Conservation (phyloP, 257 asterid genomes). For the Handroanthus guayacan region DNA sequence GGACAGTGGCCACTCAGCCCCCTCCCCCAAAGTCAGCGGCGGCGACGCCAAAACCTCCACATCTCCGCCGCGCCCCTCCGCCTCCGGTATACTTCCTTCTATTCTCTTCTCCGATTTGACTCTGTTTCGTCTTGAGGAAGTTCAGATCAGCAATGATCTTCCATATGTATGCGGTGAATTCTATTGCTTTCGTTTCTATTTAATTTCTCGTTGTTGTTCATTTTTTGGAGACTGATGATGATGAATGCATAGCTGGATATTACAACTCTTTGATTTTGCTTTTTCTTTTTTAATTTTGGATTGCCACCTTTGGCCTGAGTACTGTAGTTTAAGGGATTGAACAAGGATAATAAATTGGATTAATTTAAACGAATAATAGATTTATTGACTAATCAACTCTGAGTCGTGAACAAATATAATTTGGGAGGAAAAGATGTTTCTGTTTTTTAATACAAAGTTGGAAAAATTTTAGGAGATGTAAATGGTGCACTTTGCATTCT, state of each 20-base stretch:
- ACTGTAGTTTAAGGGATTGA: constrained; percentile 4
- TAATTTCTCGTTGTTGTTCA: not conserved
- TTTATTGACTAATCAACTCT: not conserved
- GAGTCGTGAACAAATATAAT: not conserved
- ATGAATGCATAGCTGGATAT: constrained; percentile 26
- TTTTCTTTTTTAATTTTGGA: not conserved
- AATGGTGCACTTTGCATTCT: not conserved
- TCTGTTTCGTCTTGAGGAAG: constrained; percentile 2
- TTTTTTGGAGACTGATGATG: not conserved
- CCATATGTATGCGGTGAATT: constrained; percentile 24
- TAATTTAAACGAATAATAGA: too few relatives aligned
- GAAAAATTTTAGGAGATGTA: constrained; percentile 15
- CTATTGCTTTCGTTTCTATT: not conserved
- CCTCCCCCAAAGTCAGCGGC: constrained; percentile 51
- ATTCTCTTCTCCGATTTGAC: constrained; percentile 28
- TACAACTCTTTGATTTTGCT: not conserved
- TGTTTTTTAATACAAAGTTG: constrained; percentile 11
- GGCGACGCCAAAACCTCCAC: constrained; percentile 43
- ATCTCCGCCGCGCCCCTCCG: constrained; percentile 39
- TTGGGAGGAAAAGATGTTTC: constrained; percentile 10
- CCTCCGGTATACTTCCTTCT: constrained; percentile 23
- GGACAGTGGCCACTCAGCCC: constrained; percentile 46
- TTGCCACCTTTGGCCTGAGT: constrained; percentile 21
- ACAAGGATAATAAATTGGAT: not conserved
- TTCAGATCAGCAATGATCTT: constrained; percentile 39